Evolutionary conservation across 2,329 filamentous ascomycete genomes (phyloP), one percentile per base, ranked within the genome.

Genomic region (Ceratocystis diversiconidia): DNA sequence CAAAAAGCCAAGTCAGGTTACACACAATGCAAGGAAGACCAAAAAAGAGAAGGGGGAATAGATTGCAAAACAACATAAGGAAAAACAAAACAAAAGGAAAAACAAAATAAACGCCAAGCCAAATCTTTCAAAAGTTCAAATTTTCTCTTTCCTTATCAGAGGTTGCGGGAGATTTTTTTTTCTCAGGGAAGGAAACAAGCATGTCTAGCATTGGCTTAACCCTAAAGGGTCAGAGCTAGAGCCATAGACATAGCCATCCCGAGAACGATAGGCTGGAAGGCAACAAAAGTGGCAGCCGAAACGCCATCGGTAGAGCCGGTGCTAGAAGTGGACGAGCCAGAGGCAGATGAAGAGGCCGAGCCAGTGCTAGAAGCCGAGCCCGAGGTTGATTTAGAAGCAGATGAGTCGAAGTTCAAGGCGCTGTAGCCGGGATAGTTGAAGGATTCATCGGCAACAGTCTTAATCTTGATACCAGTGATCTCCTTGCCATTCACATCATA

Each of bases 381-480:
- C 12, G 63, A 65, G 30, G 55, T 22, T 7, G 62, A 64, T 30
- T 48, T 41, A 43, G 62, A 62, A n/a, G 65, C 65, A 41, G 65
- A 64, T 8, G 67, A 50, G 41, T 66, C 65, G 22, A 69, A 62
- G 2, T 69, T 69, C 63, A 72, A 72, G 17, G 70, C 71, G 72
- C 79, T 79, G 70, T 73, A 76, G 70, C 79, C 79, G 12, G 75
- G 73, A 69, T 73, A 73, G 75, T 82, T 82, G 70, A 74, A 74
- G 65, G 76, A 73, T 66, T 79, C 74, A 48, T 77, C 73, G n/a
- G 70, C 68, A 1, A 82, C 74, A 25, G 76, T 76, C 68, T 76
- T 75, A 62, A 84, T 79, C 67, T 78, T 77, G 61, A 84, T 77
- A 71, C 73, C 72, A 55, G 72, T 74, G 65, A 84, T 70, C 50